Evolutionary conservation across 2,329 filamentous ascomycete species (phyloP), one percentile per base, ranked within the genome.

Genomic region (Hypoxylon sp.): DNA sequence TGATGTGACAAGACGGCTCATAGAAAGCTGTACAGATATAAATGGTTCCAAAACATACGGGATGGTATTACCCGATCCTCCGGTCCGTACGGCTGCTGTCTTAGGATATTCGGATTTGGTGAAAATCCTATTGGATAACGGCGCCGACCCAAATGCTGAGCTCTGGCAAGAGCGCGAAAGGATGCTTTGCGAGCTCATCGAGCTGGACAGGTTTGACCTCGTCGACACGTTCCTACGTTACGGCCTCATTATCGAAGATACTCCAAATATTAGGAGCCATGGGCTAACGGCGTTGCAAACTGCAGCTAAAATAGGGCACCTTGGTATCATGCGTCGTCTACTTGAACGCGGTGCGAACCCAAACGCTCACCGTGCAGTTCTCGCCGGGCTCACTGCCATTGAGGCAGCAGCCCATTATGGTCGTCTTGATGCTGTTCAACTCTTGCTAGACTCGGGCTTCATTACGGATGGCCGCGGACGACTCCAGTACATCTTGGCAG

Each of bases 351-450:
- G 53, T 14, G 53, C 33, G 22, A 25, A 63, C 30, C 42, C 33
- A 33, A 51, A 63, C n/a, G 22, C 22, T 2, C 44, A 13, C 5
- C 6, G 20, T 25, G 22, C 33, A 33, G 22, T 44, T 20, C 1
- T 2, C 3, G 8, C 4, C 2, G 53, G 61, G 13, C 6, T 1
- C 8, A 58, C 51, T 14, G 54, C 46, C 3, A 35, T 58, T 8
- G 53, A 57, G 17, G 44, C 46, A 44, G 61, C 53, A 44, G 44
- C 31, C 30, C 5, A 8, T 3, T 14, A 22, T 20, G 61, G 53
- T 20, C 61, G 46, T 46, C 53, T 64, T n/a, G 61, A 64, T 53
- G 22, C 33, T 6, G 53, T 58, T 44, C 44, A 64, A 33, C 53
- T 58, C 7, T 31, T 64, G 13, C 46, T 64, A 1, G 31, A 58